phyloP scores from a whole-genome alignment of 2,329 filamentous ascomycete species.

The Hyphodiscus sp. region DNA sequence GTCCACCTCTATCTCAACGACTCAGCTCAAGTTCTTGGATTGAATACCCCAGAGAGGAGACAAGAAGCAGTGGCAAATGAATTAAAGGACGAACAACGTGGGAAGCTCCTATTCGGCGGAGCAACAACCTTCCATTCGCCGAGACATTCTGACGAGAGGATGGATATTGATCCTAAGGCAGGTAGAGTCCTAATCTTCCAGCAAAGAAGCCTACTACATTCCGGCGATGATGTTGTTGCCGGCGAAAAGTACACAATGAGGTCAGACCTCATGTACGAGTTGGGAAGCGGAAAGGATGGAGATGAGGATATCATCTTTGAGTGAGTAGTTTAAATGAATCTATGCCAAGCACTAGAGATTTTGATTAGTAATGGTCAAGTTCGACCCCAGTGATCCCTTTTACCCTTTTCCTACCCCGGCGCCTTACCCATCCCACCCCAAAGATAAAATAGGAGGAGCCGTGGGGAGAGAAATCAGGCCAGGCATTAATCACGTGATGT shows the following conservation, averaged over 20 bases:
- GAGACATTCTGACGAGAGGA: conserved; percentile 33
- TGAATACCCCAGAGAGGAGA: conserved; percentile 6
- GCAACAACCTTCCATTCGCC: conserved; percentile 48
- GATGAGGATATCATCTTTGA: neutral
- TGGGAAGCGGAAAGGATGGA: conserved; percentile 10
- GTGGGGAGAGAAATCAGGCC: too few relatives aligned
- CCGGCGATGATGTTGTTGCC: conserved; percentile 43
- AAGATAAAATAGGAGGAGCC: too few relatives aligned
- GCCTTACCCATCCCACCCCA: too few relatives aligned
- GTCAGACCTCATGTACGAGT: conserved; percentile 47
- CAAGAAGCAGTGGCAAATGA: neutral
- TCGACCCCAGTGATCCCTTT: too few relatives aligned
- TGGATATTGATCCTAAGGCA: conserved; percentile 49
- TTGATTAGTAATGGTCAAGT: too few relatives aligned
- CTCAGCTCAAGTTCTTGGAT: conserved; percentile 36
- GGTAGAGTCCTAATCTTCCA: conserved; percentile 57
- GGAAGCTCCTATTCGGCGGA: conserved; percentile 35
- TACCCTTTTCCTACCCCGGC: too few relatives aligned
- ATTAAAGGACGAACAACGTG: neutral
- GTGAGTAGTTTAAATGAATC: neutral
- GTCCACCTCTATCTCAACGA: conserved; percentile 51
- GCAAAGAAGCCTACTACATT: conserved; percentile 44
- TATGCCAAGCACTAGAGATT: too few relatives aligned
- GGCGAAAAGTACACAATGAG: conserved; percentile 52
- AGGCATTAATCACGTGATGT: too few relatives aligned